Conservation (phyloP, 495 filamentous ascomycete species). For the Aspergillus leporis region DNA sequence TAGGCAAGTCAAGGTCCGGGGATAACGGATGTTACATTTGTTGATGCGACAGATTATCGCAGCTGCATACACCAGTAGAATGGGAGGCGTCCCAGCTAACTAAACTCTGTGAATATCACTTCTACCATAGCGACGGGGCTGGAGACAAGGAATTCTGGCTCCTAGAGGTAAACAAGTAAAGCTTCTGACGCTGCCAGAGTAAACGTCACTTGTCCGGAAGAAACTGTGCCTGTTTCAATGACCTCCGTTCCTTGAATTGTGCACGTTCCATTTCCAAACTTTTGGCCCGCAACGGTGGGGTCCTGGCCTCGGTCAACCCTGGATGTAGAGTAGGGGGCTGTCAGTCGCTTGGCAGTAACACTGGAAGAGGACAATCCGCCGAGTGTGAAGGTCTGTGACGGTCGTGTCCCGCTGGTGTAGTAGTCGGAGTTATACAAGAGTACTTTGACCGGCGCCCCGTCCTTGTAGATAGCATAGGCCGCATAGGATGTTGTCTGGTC, state of each 20-base stretch:
- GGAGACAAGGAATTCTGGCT: neutral
- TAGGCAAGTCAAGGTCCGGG: too few relatives aligned
- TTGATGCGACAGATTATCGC: too few relatives aligned
- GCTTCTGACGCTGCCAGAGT: slow-evolving; percentile 55
- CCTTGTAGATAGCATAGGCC: slow-evolving; percentile 52
- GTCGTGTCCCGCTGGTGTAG: slow-evolving; percentile 46
- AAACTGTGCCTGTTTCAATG: slow-evolving; percentile 39
- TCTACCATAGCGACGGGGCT: too few relatives aligned
- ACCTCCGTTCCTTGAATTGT: slow-evolving; percentile 41
- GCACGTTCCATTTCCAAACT: slow-evolving; percentile 55
- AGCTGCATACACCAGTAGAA: too few relatives aligned
- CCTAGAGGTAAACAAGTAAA: slow-evolving; percentile 51
- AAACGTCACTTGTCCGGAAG: slow-evolving; percentile 47
- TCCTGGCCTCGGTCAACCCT: slow-evolving; percentile 49
- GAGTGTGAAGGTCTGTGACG: slow-evolving; percentile 46
- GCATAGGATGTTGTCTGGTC: slow-evolving; percentile 49
- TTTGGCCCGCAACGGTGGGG: slow-evolving; percentile 54
- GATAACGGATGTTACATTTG: too few relatives aligned
- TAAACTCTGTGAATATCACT: too few relatives aligned
- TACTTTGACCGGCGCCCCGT: slow-evolving; percentile 36
- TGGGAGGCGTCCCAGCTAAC: too few relatives aligned
- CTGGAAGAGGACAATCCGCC: slow-evolving; percentile 37
- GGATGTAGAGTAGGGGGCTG: slow-evolving; percentile 48
- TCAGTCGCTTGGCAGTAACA: slow-evolving; percentile 54
- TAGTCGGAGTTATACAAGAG: slow-evolving; percentile 62